Base-by-base conservation (phyloP, 2,329 filamentous ascomycete species). In the Penicillium sp. region DNA sequence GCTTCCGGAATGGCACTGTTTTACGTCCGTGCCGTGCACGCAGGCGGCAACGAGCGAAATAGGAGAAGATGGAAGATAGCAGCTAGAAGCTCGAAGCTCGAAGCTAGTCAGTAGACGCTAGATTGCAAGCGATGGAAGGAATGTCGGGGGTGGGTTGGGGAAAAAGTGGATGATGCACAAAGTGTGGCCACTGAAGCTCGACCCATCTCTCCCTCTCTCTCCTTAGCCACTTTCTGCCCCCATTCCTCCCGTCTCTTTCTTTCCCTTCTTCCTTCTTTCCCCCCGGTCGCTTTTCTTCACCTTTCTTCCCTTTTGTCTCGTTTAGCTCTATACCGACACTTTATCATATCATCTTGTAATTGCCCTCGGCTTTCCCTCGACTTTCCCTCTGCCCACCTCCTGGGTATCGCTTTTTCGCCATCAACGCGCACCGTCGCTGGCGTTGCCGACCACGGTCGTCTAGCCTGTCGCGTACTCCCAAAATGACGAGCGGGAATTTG, bases 401-500 rank as follows among this genome's bases (percentile, higher is more conserved):
- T 43, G 36, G 18, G 36, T 39, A 21, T 9, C 7, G 16, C 29
- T 47, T 60, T 62, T 65, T 62, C 63, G 62, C 59, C 58, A 70
- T 66, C 65, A 61, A 63, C 65, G 64, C 65, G 66, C 63, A 56
- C 59, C 51, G 58, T 58, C 60, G 65, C 68, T 69, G 68, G 68
- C 69, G 66, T 65, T 63, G 62, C 57, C 58, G 62, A 65, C 62
- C 62, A 53, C 64, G 61, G 59, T 61, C 62, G 52, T 51, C 56
- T 58, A 58, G 56, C 52, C 67, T 65, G 64, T 66, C 67, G 72
- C 70, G 66, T 61, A 48, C 63, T 64, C 68, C 70, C 64, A 75
- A 73, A 70, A 75, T 75, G 73, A 74, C 70, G 73, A 74, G 61
- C 70, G 65, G 68, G 64, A 71, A 58, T 53, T 56, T 63, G 64